Conservation (phyloP, 1,284 basidiomycete genomes). For the Pseudozyma thailandica region DNA sequence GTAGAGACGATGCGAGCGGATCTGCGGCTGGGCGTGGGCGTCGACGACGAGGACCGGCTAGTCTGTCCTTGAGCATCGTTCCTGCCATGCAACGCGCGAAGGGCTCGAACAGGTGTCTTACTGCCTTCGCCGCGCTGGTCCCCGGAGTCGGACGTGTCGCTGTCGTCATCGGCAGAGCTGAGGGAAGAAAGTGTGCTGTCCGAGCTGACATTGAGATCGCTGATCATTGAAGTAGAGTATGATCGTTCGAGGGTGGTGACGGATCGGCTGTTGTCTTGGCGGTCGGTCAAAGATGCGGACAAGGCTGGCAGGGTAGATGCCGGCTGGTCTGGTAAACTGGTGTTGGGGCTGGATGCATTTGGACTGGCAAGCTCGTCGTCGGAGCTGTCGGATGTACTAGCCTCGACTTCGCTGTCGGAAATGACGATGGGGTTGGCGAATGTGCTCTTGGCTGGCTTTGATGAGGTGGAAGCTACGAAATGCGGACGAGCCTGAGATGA, state of each 20-base stretch:
- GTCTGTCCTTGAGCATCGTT: slow-evolving; percentile 1
- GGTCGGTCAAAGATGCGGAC: slow-evolving; percentile 5
- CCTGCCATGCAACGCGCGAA: not conserved
- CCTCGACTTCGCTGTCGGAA: slow-evolving; percentile 21
- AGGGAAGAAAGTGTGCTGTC: slow-evolving; percentile 31
- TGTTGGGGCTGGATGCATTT: not conserved
- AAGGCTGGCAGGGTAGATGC: not conserved
- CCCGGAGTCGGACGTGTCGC: slow-evolving; percentile 10
- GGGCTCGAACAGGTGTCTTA: slow-evolving; percentile 1
- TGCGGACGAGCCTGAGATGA: not conserved
- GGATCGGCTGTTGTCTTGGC: slow-evolving; percentile 10
- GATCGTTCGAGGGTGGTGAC: slow-evolving; percentile 19
- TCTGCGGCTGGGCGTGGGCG: slow-evolving; percentile 31
- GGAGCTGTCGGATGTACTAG: slow-evolving; percentile 4
- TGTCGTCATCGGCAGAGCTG: slow-evolving; percentile 31
- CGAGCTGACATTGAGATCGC: slow-evolving; percentile 20
- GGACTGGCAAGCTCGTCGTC: not conserved
- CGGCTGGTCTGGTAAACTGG: not conserved
- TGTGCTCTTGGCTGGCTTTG: not conserved
- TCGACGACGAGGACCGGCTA: slow-evolving; percentile 11
- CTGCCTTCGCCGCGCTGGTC: not conserved
- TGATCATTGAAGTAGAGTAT: slow-evolving; percentile 30
- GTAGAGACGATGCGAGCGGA: slow-evolving; percentile 41
- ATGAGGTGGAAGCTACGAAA: not conserved
- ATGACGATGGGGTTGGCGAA: slow-evolving; percentile 20